Percentiles rank a stretch among this genome's conserved stretches.
phyloP scores from a whole-genome alignment of 176 grass and related monocot species.

The Cenchrus fungigraminus region DNA sequence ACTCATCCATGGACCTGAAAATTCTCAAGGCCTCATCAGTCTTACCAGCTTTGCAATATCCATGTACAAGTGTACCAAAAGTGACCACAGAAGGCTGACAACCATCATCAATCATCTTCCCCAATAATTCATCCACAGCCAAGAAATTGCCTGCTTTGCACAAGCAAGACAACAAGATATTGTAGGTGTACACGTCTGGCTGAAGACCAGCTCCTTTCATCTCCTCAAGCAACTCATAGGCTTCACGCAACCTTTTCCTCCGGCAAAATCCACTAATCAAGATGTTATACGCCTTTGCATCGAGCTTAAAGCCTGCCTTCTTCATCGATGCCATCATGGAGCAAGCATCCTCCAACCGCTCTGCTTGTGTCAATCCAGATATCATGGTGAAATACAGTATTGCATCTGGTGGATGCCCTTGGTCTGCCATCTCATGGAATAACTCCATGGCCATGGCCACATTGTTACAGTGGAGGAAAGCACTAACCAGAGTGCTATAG shows the following conservation, averaged over 20 bases:
- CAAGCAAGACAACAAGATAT: constrained; percentile 64
- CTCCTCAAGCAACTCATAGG: constrained; percentile 46
- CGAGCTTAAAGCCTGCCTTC: constrained; percentile 68
- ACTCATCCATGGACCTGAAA: constrained; percentile 63
- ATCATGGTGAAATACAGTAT: constrained; percentile 74
- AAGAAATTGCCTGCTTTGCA: constrained; percentile 70
- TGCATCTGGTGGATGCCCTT: constrained; percentile 61
- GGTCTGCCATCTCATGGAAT: constrained; percentile 61
- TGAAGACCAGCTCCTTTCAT: constrained; percentile 59
- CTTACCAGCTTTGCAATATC: constrained; percentile 78
- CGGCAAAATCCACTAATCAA: constrained; percentile 75
- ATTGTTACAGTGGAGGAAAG: constrained; percentile 80
- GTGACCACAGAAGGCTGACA: constrained; percentile 70
- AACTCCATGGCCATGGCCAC: constrained; percentile 63
- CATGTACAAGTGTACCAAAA: constrained; percentile 77
- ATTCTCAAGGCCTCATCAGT: constrained; percentile 65
- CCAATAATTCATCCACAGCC: constrained; percentile 53
- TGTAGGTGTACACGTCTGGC: constrained; percentile 78
- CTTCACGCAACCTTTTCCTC: constrained; percentile 64
- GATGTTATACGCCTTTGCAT: constrained; percentile 69
- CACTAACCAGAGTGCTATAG: constrained; percentile 68
- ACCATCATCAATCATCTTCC: constrained; percentile 68
- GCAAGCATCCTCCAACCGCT: constrained; percentile 65
- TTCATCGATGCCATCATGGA: constrained; percentile 53
- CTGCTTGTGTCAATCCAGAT: constrained; percentile 68